Conservation (phyloP, 306 rosid genomes). For the Glycine tomentella region DNA sequence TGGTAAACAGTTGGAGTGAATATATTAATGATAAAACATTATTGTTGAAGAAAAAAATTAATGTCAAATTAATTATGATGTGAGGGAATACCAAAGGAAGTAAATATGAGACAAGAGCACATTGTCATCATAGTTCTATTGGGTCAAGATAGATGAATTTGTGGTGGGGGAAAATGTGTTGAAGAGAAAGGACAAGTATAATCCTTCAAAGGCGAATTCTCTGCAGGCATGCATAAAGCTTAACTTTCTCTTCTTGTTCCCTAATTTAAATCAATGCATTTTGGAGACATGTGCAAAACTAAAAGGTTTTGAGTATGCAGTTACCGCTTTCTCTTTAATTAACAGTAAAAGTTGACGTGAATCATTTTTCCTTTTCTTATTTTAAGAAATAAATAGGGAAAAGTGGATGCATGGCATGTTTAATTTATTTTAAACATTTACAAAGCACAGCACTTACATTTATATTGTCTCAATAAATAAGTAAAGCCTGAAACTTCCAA, state of each 20-base stretch:
- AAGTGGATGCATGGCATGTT: neutral
- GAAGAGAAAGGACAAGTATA: conserved; percentile 28
- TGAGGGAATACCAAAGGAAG: neutral
- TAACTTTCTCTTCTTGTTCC: conserved; percentile 43
- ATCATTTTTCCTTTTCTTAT: neutral
- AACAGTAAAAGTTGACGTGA: conserved; percentile 4
- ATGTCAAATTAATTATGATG: neutral
- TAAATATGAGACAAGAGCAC: conserved; percentile 22
- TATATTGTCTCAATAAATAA: neutral
- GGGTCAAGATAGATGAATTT: conserved; percentile 19
- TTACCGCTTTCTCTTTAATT: conserved; percentile 24
- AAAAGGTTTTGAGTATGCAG: conserved; percentile 36
- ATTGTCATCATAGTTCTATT: conserved; percentile 26
- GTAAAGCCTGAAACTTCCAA: neutral
- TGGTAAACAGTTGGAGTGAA: no score
- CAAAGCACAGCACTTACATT: neutral
- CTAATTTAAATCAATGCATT: conserved; percentile 35
- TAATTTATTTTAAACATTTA: neutral
- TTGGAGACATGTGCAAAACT: conserved; percentile 41
- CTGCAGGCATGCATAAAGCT: conserved; percentile 36
- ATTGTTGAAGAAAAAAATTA: neutral
- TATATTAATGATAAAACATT: no score
- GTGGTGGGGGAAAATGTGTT: conserved; percentile 33
- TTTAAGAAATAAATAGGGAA: neutral
- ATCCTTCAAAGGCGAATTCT: conserved; percentile 26